Base-by-base conservation (phyloP, 2,329 filamentous ascomycete species). In the Sporothrix inflata region DNA sequence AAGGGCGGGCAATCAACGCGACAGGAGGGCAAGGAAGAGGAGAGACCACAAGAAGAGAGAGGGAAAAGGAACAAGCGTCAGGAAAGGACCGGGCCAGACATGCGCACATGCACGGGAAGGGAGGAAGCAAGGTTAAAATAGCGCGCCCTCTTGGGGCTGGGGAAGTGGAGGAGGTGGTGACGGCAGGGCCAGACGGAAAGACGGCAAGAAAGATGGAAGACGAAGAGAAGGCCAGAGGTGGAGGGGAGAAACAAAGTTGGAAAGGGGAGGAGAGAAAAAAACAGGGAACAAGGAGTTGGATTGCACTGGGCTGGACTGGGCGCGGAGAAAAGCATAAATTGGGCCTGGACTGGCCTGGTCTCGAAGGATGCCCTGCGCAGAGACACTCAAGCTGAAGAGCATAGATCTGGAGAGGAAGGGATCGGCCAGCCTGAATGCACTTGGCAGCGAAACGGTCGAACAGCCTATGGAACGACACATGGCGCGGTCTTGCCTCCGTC, bases 151-250 rank as follows among this genome's bases (percentile, higher is more conserved):
- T 67, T n/a, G 6, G 42, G n/a, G 24, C 42, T 67, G 63, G 63
- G 63, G 63, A 67, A 67, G 63, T 49, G 63, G 42, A 67, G 65
- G 49, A 53, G 27, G 24, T 49, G 16, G 9, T 11, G 27, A 19
- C 21, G 40, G 40, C 14, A 24, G 40, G 21, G n/a, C 1, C 3
- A 27, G 34, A 40, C n/a, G 60, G 12, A 49, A 49, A 49, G 40
- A 11, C 14, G 65, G 45, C n/a, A 27, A 60, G 30, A 47, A 49
- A 40, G 11, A 61, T 30, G 19, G 12, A 57, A 27, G 21, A 9
- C 3, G 24, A n/a, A 53, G 11, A 21, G 49, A 27, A 53, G n/a
- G n/a, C n/a, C 16, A 53, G n/a, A 53, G 49, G n/a, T 21, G n/a
- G n/a, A 8, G 55, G 30, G 53, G 14, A n/a, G 27, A 57, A 30